These are phyloP conservation scores for Rhododendron simsii DNA, from an alignment of 148 eudicot genomes.

Conservation along the genomic window DNA sequence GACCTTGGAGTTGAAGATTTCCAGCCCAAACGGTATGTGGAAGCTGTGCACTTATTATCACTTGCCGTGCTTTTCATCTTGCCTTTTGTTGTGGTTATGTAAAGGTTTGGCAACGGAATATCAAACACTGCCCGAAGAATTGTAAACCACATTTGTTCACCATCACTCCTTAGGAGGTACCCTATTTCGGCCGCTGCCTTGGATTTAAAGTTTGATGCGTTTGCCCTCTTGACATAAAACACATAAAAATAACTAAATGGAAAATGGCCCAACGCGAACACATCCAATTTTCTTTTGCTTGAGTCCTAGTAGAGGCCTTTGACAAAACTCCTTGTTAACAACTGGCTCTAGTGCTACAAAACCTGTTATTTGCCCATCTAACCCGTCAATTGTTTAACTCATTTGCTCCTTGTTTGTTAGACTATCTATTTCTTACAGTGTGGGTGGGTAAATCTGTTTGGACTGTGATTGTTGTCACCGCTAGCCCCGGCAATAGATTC, in stretches of 20 bases:
- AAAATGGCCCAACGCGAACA: not conserved
- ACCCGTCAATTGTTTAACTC: not conserved
- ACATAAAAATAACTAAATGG: not conserved
- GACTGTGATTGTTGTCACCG: not conserved
- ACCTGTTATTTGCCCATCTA: not conserved
- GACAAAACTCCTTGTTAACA: not conserved
- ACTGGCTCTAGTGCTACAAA: not conserved
- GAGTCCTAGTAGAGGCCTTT: not conserved
- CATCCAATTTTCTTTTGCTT: not conserved
- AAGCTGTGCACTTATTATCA: not conserved
- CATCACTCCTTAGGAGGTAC: not conserved
- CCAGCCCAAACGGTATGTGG: conserved; percentile 57
- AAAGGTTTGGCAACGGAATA: not conserved
- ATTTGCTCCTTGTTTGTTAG: not conserved
- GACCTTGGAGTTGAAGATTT: conserved; percentile 89
- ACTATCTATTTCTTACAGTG: not conserved
- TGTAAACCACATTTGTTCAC: not conserved
- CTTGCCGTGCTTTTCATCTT: not conserved
- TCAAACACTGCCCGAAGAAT: not conserved
- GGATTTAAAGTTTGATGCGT: not conserved
- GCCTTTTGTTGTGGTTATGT: not conserved
- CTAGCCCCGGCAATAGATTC: not conserved
- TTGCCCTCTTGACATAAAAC: not conserved
- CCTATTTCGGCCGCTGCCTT: not conserved
- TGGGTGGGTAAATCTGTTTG: not conserved